Base-by-base conservation (phyloP, 2,329 filamentous ascomycete genomes). In the Fusarium algeriense region DNA sequence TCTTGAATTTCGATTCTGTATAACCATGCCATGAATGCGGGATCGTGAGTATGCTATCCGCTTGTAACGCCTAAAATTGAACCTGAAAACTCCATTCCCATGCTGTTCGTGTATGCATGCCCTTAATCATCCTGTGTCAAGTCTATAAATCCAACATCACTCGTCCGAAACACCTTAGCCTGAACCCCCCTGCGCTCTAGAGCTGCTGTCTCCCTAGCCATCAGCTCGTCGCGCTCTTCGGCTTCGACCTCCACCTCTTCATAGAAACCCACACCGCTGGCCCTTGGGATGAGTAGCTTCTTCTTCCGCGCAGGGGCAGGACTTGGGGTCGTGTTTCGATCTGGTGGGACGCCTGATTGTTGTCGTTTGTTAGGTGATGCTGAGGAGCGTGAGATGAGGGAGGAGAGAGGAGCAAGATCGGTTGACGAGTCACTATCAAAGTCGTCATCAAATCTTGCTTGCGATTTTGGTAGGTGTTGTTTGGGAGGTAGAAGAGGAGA, bases 241-340 rank as follows among this genome's bases (percentile, higher is more conserved):
- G 64, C 68, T 3, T 75, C 70, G 11, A 78, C 71, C 19, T 78
- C 69, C 5, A 78, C 57, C 35, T 80, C 82, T 30, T 77, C 73
- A 67, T 83, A 81, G 73, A 83, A 85, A 6, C 84, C 83, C 9
- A 74, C 73, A 17, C 75, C 75, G 46, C 81, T 81, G 30, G 74
- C 75, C 44, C 79, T 79, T 15, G 83, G 81, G 38, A 82, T 70
- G 64, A 82, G 78, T 15, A 84, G 65, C 64, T 81, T 84, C 67
- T 83, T 85, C 73, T 75, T 79, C 61, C 61, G 68, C 58, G 49
- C 62, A 38, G 73, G 75, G 35, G 60, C 60, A 48, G 72, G 69
- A 6, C 58, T 67, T 15, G 73, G 65, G 28, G 64, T 75, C 20
- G 43, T 38, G 6, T 45, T 46, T 59, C 56, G 49, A 15, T 50